Evolutionary conservation across 2,329 filamentous ascomycete species (phyloP).

Genomic region (Incumbomyces delicatus): DNA sequence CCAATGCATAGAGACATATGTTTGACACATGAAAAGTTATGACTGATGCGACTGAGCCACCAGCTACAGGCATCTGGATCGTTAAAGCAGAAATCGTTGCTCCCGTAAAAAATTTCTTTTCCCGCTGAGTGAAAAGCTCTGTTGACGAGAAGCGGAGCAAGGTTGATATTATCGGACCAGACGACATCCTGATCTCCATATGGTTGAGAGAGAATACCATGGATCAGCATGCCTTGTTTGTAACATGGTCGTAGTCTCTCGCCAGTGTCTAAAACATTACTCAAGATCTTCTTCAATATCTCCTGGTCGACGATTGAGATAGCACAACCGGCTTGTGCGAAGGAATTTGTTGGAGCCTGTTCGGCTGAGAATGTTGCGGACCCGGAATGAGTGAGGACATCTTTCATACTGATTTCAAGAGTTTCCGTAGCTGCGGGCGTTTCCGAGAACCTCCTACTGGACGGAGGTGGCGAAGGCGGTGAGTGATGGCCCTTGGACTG

Average conservation of each 20-base stretch:
- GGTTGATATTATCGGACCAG: conserved; percentile 10
- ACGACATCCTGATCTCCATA: conserved; percentile 6
- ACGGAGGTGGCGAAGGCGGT: conserved; percentile 1
- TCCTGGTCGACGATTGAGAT: not conserved
- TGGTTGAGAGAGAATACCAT: not conserved
- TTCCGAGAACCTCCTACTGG: not conserved
- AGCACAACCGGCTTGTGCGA: not conserved
- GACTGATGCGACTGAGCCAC: conserved; percentile 14
- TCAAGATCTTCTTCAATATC: conserved; percentile 4
- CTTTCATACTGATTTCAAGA: not conserved
- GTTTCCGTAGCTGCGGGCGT: not conserved
- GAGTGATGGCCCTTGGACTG: not conserved
- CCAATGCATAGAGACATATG: conserved; percentile 4
- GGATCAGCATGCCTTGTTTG: conserved; percentile 10
- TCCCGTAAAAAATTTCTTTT: conserved; percentile 9
- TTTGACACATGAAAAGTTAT: conserved; percentile 11
- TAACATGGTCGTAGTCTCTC: conserved; percentile 9
- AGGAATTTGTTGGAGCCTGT: no score
- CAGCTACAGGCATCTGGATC: conserved; percentile 11
- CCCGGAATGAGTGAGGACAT: no score
- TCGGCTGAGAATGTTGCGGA: no score
- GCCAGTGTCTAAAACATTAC: not conserved
- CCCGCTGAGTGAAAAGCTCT: conserved; percentile 10
- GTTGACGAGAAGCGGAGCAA: conserved; percentile 9
- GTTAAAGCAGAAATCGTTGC: conserved; percentile 10